phyloP scores from a whole-genome alignment of 306 rosid genomes.

The Cucurbita moschata region DNA sequence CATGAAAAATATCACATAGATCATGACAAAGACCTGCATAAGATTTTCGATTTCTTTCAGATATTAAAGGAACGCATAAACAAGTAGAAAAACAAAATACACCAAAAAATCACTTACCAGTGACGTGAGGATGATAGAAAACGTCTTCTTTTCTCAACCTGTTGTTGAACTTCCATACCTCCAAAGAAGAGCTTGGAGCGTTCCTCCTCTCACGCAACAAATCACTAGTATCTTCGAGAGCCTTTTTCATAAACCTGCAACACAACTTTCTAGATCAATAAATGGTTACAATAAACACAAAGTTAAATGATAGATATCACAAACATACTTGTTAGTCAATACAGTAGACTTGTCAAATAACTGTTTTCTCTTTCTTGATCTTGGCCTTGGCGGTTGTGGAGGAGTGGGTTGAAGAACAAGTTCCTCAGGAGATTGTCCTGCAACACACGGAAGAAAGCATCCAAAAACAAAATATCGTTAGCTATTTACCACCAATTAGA shows the following conservation, averaged over 20 bases:
- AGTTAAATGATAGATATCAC: not conserved
- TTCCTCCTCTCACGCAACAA: constrained; percentile 35
- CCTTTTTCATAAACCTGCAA: constrained; percentile 50
- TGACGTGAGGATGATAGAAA: constrained; percentile 39
- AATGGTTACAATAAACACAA: constrained; percentile 12
- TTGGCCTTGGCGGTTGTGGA: constrained; percentile 38
- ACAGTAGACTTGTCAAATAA: constrained; percentile 53
- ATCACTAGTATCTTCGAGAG: constrained; percentile 34
- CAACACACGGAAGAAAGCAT: not conserved
- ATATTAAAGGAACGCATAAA: not conserved
- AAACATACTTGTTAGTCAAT: constrained; percentile 48
- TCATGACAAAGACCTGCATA: constrained; percentile 46
- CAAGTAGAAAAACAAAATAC: not conserved
- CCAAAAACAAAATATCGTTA: not conserved
- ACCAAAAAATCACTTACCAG: constrained; percentile 26
- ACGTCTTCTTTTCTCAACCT: constrained; percentile 36
- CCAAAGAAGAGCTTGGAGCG: constrained; percentile 34
- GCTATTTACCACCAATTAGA: not conserved
- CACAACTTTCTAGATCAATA: constrained; percentile 12
- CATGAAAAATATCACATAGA: constrained; percentile 26
- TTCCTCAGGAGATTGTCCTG: constrained; percentile 17
- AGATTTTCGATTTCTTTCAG: not conserved
- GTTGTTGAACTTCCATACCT: constrained; percentile 44
- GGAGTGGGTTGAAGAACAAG: constrained; percentile 33
- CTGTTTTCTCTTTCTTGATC: constrained; percentile 61